Conservation (phyloP, 768 basidiomycete species). For the Pleurotus platypus region DNA sequence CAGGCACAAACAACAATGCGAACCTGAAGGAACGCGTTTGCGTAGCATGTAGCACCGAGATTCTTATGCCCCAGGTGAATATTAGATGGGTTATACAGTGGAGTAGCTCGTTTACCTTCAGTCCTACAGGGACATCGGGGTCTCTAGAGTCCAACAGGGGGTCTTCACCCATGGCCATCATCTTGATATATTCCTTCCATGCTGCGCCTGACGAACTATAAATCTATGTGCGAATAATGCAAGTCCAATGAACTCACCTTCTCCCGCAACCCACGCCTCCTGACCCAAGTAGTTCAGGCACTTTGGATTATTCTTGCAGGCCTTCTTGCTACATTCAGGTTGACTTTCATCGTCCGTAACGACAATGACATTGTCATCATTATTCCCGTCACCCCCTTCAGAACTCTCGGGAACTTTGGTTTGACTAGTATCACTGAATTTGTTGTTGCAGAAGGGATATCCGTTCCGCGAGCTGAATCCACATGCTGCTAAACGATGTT, state of each 20-base stretch:
- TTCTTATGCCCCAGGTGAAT: slow-evolving; percentile 50
- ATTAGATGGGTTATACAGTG: neutral
- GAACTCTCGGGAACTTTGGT: slow-evolving; percentile 7
- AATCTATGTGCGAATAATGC: slow-evolving; percentile 10
- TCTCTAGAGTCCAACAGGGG: slow-evolving; percentile 50
- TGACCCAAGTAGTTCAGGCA: slow-evolving; percentile 90
- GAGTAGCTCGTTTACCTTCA: slow-evolving; percentile 49
- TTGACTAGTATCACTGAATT: slow-evolving; percentile 32
- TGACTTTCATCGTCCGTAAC: slow-evolving; percentile 64
- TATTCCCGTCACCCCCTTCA: slow-evolving; percentile 16
- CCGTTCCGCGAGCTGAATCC: slow-evolving; percentile 54
- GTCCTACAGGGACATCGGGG: slow-evolving; percentile 63
- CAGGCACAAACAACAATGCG: neutral
- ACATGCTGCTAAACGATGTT: slow-evolving; percentile 65
- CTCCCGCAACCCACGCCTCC: slow-evolving; percentile 66
- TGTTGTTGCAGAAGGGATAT: slow-evolving; percentile 56
- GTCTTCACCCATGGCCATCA: slow-evolving; percentile 48
- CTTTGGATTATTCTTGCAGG: slow-evolving; percentile 74
- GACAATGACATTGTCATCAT: slow-evolving; percentile 64
- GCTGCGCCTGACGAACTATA: slow-evolving; percentile 38
- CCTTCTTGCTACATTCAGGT: slow-evolving; percentile 49
- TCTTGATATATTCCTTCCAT: slow-evolving; percentile 47
- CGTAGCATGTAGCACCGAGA: slow-evolving; percentile 95
- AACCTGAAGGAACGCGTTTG: slow-evolving; percentile 92
- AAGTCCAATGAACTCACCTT: slow-evolving; percentile 39